Base-by-base conservation (phyloP, 371 early-diverging fungal species). In the Haplosporangium sp. region DNA sequence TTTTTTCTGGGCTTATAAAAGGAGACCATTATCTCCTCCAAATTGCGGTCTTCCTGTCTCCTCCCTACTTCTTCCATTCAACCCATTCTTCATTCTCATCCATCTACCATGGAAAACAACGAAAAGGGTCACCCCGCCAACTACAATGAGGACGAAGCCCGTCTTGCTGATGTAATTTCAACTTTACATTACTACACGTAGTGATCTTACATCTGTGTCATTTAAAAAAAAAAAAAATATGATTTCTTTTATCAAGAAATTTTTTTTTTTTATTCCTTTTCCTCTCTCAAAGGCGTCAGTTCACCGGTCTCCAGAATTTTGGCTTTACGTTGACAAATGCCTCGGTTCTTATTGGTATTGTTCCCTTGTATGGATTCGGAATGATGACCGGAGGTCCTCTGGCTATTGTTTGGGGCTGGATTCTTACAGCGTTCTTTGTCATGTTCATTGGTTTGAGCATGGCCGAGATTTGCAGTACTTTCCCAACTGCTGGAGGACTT, bases 381-480 rank as follows among this genome's bases (percentile, higher is more conserved):
- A 83, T 93, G 86, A 67, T 58, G 15, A 78, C 86, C 35, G 91
- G 91, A 62, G 94, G 94, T 2, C 90, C 93, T 27, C 76, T 89
- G 45, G 89, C 86, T 34, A 86, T 89, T 17, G 89, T 91, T 42
- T 94, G 91, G 91, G 92, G 92, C 9, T 92, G 94, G 94, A 63
- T 92, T 45, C 68, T 94, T 44, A 76, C 75, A 42, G 76, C 76
- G n/a, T 67, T 83, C 57, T 88, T 91, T 65, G 89, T 90, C 4
- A 86, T 90, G 82, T 73, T 87, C n/a, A 88, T 92, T 40, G 93
- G 90, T 37, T 77, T 90, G 62, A 86, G 89, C 2, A 83, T 93
- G 84, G 94, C 93, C 20, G 94, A 94, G 81, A 94, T 94, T 69
- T 92, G 92, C 78, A 87, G 87, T 61, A 88, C 93, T 11, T 92